phyloP scores from a whole-genome alignment of 2,329 filamentous ascomycete species.

The Trichoderma gracile region DNA sequence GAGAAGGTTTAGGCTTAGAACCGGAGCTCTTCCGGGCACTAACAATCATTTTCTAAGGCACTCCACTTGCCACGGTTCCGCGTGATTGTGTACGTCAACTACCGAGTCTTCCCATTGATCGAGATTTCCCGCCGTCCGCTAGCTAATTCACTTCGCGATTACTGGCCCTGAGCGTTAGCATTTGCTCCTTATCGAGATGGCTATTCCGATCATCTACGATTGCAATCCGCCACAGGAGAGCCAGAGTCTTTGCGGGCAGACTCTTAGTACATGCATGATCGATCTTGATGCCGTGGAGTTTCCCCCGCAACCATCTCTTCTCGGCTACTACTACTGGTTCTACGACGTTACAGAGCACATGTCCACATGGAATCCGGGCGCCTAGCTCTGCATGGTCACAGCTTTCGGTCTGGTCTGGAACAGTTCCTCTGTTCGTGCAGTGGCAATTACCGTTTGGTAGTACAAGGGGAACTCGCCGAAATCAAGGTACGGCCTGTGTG shows the following conservation, averaged over 20 bases:
- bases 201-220: not conserved
- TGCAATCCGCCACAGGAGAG: not conserved
- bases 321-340: not conserved
- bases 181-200: not conserved
- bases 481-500: not conserved
- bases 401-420: conserved; percentile 7
- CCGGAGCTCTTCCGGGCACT: not conserved
- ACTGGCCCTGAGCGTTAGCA: not conserved
- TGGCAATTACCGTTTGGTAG: conserved; percentile 1
- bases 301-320: not conserved
- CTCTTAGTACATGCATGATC: not conserved
- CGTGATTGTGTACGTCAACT: not conserved
- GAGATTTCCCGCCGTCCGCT: not conserved
- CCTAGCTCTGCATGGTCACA: not conserved
- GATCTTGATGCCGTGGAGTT: conserved; percentile 1
- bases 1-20: conserved; percentile 5
- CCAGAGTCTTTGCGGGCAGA: not conserved
- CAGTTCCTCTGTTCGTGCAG: not conserved
- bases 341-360: too few relatives aligned
- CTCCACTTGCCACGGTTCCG: conserved; percentile 4
- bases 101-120: not conserved
- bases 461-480: not conserved
- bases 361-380: too few relatives aligned
- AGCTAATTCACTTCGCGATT: not conserved
- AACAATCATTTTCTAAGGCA: not conserved